These are phyloP conservation scores for Eucalyptus curtisii DNA, from an alignment of 345 rosid genomes.

Conservation along the genomic window DNA sequence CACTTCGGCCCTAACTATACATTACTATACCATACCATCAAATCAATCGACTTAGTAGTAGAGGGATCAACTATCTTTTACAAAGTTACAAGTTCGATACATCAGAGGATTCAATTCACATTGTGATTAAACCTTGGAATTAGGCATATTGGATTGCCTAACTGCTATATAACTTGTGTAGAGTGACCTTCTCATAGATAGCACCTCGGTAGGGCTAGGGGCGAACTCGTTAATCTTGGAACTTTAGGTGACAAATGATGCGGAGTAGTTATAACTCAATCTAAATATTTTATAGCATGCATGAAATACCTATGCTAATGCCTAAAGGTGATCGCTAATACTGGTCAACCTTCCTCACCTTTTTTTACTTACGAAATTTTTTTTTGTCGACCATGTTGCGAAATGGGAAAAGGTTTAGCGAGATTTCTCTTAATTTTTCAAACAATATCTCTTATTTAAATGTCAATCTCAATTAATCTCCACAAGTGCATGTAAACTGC, in stretches of 20 bases:
- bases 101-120: background rate
- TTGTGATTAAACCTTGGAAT: background rate
- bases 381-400: background rate
- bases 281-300: background rate
- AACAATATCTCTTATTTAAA: background rate
- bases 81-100: background rate
- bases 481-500: background rate
- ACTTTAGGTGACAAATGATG: background rate
- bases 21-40: too few relatives aligned
- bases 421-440: background rate
- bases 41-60: background rate
- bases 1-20: background rate
- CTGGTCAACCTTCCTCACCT: background rate
- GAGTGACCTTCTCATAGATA: background rate
- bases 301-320: background rate
- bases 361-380: background rate
- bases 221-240: background rate
- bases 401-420: background rate
- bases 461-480: background rate
- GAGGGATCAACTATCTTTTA: background rate
- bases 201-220: background rate
- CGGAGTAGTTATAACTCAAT: background rate
- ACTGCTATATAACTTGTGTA: background rate
- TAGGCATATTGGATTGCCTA: background rate
- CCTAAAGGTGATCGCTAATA: background rate